Percentiles rank a stretch among this genome's conserved stretches.
These are phyloP conservation scores for Akanthomyces muscarius DNA, from an alignment of 2,329 filamentous ascomycete genomes.

Conservation along the genomic window DNA sequence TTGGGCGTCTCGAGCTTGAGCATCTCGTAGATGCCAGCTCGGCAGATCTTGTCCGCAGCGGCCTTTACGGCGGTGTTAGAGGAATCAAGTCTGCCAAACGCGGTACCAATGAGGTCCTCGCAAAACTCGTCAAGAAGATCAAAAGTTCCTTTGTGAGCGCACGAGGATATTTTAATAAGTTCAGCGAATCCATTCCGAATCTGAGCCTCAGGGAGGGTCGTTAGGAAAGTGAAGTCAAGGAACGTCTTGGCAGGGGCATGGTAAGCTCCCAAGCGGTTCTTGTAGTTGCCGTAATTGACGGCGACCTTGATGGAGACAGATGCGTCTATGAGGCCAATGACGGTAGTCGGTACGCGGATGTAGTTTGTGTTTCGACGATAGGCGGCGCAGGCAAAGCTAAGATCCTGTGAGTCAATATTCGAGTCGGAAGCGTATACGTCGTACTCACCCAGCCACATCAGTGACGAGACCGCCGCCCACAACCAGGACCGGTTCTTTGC, in stretches of 20 bases:
- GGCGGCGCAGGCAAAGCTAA: constrained; percentile 64
- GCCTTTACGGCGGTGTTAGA: constrained; percentile 51
- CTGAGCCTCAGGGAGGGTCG: constrained; percentile 61
- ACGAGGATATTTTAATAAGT: constrained; percentile 72
- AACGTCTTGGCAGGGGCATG: constrained; percentile 70
- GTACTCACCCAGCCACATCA: constrained; percentile 65
- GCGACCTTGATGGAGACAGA: constrained; percentile 76
- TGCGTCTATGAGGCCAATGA: constrained; percentile 72
- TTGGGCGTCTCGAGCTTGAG: constrained; percentile 69
- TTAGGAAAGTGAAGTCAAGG: constrained; percentile 69
- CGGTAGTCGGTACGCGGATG: constrained; percentile 69
- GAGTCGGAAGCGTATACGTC: constrained; percentile 25
- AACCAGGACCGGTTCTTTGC: constrained; percentile 64
- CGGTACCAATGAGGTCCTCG: constrained; percentile 61
- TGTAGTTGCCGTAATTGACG: constrained; percentile 72
- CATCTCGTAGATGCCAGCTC: constrained; percentile 69
- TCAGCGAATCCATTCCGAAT: constrained; percentile 72
- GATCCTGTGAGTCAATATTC: constrained; percentile 22
- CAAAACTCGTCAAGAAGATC: constrained; percentile 65
- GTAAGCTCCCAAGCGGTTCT: constrained; percentile 70
- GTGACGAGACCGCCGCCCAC: constrained; percentile 68
- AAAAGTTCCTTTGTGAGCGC: constrained; percentile 62
- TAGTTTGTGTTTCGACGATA: constrained; percentile 71
- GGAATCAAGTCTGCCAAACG: constrained; percentile 59
- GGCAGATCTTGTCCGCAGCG: constrained; percentile 64